Evolutionary conservation across 1,139 yeast genomes (phyloP), one percentile per base, ranked within the genome.

Genomic region (Candida glucosophila): DNA sequence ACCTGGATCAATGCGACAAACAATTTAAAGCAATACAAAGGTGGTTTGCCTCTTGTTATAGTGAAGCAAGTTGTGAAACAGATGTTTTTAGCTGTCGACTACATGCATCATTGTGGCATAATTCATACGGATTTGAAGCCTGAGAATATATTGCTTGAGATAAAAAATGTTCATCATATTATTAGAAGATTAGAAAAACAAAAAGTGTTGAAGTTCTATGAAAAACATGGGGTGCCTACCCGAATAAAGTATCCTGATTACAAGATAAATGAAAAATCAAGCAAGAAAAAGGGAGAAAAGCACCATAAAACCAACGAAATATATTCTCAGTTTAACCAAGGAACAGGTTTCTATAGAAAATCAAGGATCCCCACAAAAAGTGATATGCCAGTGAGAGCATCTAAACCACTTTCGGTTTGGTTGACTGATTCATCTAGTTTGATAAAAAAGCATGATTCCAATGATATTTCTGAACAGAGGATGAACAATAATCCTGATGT

Each of bases 61-160:
- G 65, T 57, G 14, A 57, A 57, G 37, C 57, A 50, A 33, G 57
- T 61, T 13, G 55, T 57, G 9, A 52, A 49, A 25, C 68, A 62
- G 40, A 40, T 62, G 23, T 44, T 62, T 20, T 35, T 50, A 22
- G 56, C 66, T n/a, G 33, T 60, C 15, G 61, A 58, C 36, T 59
- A 56, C 31, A 54, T 61, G 44, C 69, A 62, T 36, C 52, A 45
- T 36, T 57, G 64, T 36, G 66, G 66, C 2, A 51, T 62, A 4
- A 55, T 59, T 23, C 69, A 62, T 39, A 62, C 69, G 10, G 69
- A 62, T 32, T 43, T 62, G 30, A 62, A 62, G 35, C 67, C 67
- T 2, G 69, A 62, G 31, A 62, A 62, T 37, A 54, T 62, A 12
- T 46, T 62, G 27, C 52, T 61, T 25, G 63, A 58, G 28, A 55